Conservation (phyloP, 371 early-diverging fungal species). For the Basidiobolus meristosporus region DNA sequence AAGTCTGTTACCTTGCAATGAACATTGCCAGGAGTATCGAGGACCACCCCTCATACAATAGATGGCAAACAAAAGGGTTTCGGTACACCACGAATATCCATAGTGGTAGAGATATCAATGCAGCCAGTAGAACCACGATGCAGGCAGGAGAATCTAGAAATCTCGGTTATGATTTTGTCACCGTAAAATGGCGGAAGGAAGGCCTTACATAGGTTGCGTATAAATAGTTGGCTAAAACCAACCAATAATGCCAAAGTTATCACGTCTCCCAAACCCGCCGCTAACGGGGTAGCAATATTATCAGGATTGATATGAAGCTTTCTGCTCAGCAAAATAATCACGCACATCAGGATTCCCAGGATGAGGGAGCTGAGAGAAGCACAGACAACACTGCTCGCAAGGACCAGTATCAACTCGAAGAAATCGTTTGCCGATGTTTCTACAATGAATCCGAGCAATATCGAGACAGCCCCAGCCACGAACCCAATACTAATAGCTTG, state of each 20-base stretch:
- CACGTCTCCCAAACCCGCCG: conserved; percentile 52
- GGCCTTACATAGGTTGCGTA: neutral
- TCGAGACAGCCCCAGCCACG: conserved; percentile 40
- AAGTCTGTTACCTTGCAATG: too few species aligned
- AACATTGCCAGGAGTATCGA: conserved; percentile 57
- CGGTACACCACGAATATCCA: conserved; percentile 30
- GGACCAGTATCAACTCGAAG: too few species aligned
- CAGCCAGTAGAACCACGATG: conserved; percentile 20
- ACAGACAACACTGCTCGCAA: conserved; percentile 45
- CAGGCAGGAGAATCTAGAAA: conserved; percentile 10
- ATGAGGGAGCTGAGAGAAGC: conserved; percentile 46
- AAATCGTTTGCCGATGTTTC: too few species aligned
- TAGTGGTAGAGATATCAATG: conserved; percentile 20
- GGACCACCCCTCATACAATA: conserved; percentile 51
- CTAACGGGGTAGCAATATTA: conserved; percentile 47
- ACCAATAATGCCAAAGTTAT: conserved; percentile 42
- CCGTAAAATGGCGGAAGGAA: neutral
- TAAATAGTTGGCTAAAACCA: conserved; percentile 10
- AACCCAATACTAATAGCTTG: conserved; percentile 47
- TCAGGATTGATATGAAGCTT: conserved; percentile 48
- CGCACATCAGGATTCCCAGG: conserved; percentile 52
- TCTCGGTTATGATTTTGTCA: neutral
- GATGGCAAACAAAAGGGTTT: conserved; percentile 36
- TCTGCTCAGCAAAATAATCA: conserved; percentile 36
- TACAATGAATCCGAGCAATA: too few species aligned